phyloP scores from a whole-genome alignment of 169 alveolate species.

The Cardiosporidium cionae region DNA sequence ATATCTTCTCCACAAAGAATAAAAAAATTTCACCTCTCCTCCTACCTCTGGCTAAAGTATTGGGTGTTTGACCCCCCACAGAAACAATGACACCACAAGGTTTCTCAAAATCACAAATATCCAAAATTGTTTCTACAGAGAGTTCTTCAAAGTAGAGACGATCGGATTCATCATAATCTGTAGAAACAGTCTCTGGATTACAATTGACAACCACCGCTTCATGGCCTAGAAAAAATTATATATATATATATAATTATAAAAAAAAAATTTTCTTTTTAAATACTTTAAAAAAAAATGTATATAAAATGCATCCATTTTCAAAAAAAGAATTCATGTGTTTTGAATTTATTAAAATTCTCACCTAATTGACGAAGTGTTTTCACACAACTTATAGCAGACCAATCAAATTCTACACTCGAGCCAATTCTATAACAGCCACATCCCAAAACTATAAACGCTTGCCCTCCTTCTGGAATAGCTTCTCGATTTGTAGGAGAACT shows the following conservation, averaged over 20 bases:
- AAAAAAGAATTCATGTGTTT: no score
- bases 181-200: constrained; percentile 81
- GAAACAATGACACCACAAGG: constrained; percentile 64
- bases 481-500: no score
- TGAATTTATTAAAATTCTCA: no score
- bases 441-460: constrained; percentile 56
- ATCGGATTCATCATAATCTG: constrained; percentile 77
- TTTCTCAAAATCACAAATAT: constrained; percentile 51
- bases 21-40: constrained; percentile 8
- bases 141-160: constrained; percentile 69
- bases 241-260: neutral
- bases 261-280: no score
- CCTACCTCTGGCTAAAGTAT: constrained; percentile 61
- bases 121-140: constrained; percentile 54
- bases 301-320: no score
- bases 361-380: constrained; percentile 56
- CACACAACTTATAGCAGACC: constrained; percentile 74
- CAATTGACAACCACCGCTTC: constrained; percentile 64
- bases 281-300: neutral
- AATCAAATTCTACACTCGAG: constrained; percentile 74
- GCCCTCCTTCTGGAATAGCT: no score
- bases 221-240: constrained; percentile 14
- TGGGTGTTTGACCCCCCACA: constrained; percentile 81
- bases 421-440: constrained; percentile 79
- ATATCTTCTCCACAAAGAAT: neutral